A percentile compares a stretch with the other conserved stretches of the same genome.
Evolutionary conservation across 192 early-diverging fungal genomes (phyloP).

Genomic region (Helicostylum pulchrum): DNA sequence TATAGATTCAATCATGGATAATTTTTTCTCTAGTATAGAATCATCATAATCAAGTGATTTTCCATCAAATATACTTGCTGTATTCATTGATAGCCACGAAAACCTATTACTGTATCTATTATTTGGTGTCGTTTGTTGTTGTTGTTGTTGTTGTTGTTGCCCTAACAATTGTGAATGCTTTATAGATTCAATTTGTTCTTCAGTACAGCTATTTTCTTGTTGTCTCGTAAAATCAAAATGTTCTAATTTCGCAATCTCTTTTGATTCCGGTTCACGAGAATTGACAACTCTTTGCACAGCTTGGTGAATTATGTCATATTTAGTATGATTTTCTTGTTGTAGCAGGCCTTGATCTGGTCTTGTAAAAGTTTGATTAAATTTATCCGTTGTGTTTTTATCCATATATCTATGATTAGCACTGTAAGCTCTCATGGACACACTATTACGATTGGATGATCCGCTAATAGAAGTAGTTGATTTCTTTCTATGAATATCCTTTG

Average conservation of each 20-base stretch:
- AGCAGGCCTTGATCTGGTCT: neutral
- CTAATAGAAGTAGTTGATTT: neutral
- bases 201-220: neutral
- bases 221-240: conserved; percentile 2
- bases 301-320: neutral
- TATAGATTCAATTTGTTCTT: too few species aligned
- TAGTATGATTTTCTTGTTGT: too few species aligned
- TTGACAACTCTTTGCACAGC: conserved; percentile 20
- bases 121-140: too few species aligned
- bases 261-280: conserved; percentile 19
- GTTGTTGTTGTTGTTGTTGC: conserved; percentile 4
- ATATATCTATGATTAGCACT: conserved; percentile 9
- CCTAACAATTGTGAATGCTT: neutral
- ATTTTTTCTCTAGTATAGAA: neutral
- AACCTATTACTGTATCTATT: neutral
- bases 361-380: neutral
- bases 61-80: too few species aligned
- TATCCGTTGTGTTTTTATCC: neutral
- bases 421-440: conserved; percentile 10
- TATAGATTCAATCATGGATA: neutral
- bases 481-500: neutral
- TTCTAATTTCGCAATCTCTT: neutral
- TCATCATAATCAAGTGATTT: too few species aligned
- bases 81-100: neutral
- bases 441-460: conserved; percentile 11